Evolutionary conservation across 2,329 filamentous ascomycete genomes (phyloP).

Genomic region (Neopestalotiopsis sp.): DNA sequence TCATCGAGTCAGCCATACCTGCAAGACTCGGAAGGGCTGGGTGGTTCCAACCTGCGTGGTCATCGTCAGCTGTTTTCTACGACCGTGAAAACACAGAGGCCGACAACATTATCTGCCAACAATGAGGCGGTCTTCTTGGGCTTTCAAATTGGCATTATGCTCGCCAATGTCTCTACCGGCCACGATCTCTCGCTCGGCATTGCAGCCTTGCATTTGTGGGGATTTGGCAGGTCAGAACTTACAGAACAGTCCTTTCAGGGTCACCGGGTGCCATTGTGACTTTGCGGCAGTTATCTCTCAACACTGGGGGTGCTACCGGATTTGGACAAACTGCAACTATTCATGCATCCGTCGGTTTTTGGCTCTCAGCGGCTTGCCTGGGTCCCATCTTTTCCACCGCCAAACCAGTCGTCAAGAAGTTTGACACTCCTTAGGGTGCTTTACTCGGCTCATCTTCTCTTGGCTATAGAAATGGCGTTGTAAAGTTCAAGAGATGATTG

Average conservation of each 20-base stretch:
- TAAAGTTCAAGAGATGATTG: neutral
- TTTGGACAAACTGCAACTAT: neutral
- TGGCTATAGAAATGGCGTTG: neutral
- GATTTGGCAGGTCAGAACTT: neutral
- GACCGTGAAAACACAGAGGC: neutral
- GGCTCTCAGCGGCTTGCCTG: neutral
- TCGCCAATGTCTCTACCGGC: neutral
- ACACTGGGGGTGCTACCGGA: neutral
- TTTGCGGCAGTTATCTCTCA: neutral
- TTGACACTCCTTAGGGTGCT: neutral
- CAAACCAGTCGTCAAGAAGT: neutral
- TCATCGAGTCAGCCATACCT: neutral
- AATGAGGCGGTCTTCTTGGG: neutral
- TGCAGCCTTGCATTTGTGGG: neutral
- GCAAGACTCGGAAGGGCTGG: neutral
- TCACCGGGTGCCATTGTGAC: neutral
- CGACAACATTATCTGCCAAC: neutral
- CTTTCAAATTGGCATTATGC: neutral
- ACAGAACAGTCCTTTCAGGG: neutral
- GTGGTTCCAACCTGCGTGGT: neutral
- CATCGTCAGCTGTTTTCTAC: neutral
- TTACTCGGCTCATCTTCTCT: neutral
- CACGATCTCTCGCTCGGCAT: neutral
- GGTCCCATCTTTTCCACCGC: neutral
- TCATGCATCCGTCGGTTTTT: neutral